Evolutionary conservation across 148 eudicot species (phyloP), one percentile per base, ranked within the genome.

Genomic region (Vaccinium corymbosum): DNA sequence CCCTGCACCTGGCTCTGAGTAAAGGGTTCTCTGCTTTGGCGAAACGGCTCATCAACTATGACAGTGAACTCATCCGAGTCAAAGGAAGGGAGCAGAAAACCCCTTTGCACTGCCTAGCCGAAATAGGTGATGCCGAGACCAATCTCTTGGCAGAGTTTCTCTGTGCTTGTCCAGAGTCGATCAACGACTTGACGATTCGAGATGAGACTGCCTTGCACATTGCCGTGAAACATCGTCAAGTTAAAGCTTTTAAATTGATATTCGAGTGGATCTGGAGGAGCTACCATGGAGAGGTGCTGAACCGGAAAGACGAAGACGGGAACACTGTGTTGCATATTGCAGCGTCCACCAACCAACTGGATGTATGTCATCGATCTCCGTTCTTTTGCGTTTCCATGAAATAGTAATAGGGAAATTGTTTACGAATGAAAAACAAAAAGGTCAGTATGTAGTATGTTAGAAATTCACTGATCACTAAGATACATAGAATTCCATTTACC

Each of bases 241-340:
- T 14, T 32, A 32, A 32, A 32, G 81, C 81, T 52, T 78, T 78
- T 0, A 27, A 15, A 16, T 3, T 78, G n/a, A 22, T 78, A 4
- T 29, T 78, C 42, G 22, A 78, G 20, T 78, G 81, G 81, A 8
- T 25, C 16, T 25, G 59, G 38, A 52, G 42, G 81, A 27, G 12
- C 3, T 13, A 29, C 38, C 0, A 15, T 6, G 48, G n/a, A 15
- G 2, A 13, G 46, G 0, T 78, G 62, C 81, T 78, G 17, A 27
- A 1, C 0, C 2, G 22, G 64, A 55, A 27, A 32, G 81, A 78
- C 1, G 81, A 15, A 38, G 1, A 16, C 1, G 81, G 81, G 9
- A 53, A 78, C 81, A 78, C 62, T 15, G 81, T 27, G 4, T 25
- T 78, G 46, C 81, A 78, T 52, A 15, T 52, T 53, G 81, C 81